phyloP scores from a whole-genome alignment of 495 filamentous ascomycete species.

The Filosporella fistucella region DNA sequence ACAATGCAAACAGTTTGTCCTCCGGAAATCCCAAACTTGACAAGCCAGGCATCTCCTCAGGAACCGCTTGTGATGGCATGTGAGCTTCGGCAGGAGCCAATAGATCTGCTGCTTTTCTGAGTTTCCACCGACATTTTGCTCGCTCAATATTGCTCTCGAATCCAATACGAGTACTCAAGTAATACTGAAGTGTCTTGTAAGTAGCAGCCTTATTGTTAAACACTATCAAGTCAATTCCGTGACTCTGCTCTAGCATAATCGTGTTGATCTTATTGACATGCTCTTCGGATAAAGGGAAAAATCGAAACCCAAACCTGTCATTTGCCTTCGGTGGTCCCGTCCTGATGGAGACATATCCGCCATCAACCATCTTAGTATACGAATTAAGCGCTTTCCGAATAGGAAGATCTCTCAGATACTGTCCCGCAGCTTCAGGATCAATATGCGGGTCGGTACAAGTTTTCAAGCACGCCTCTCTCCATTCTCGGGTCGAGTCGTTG shows the following conservation, averaged over 20 bases:
- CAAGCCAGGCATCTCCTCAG: neutral
- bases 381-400: conserved; percentile 33
- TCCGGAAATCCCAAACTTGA: neutral
- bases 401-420: conserved; percentile 33
- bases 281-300: conserved; percentile 28
- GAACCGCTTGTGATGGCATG: neutral
- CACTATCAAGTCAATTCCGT: conserved; percentile 25
- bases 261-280: conserved; percentile 39
- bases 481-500: conserved; percentile 6
- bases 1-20: conserved; percentile 7
- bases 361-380: conserved; percentile 30
- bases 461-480: conserved; percentile 4
- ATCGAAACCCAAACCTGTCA: conserved; percentile 37
- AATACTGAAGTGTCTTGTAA: neutral
- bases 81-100: neutral
- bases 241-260: conserved; percentile 35
- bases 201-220: conserved; percentile 18
- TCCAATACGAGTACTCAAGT: neutral
- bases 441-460: conserved; percentile 1
- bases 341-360: conserved; percentile 10
- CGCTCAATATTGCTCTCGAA: neutral
- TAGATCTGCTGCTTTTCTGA: neutral
- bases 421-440: conserved; percentile 9
- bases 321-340: conserved; percentile 17
- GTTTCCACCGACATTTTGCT: neutral